phyloP scores from a whole-genome alignment of 1,284 basidiomycete genomes.

The Flammula alnicola region DNA sequence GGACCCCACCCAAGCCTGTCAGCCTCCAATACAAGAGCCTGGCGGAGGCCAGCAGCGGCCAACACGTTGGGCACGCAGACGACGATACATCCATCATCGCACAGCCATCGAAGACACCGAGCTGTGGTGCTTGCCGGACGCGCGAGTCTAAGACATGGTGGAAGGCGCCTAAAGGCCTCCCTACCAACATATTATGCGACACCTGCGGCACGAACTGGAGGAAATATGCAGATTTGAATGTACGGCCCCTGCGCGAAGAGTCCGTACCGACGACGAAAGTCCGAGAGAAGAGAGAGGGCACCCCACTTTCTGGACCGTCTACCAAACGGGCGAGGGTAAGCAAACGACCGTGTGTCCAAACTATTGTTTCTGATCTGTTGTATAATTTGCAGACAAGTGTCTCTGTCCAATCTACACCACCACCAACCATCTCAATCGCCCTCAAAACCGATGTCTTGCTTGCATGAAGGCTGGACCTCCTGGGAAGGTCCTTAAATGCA shows the following conservation, averaged over 20 bases:
- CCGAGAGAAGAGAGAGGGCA: conserved; percentile 80
- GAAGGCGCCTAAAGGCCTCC: conserved; percentile 82
- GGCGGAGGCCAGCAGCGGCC: conserved; percentile 41
- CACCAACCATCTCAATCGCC: conserved; percentile 49
- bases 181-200: conserved; percentile 76
- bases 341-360: conserved; percentile 10
- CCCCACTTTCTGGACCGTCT: conserved; percentile 64
- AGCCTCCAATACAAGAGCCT: conserved; percentile 45
- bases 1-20: conserved; percentile 46
- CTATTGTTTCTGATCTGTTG: background rate
- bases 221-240: conserved; percentile 87
- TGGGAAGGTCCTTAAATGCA: conserved; percentile 80
- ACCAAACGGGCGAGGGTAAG: conserved; percentile 74
- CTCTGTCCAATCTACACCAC: conserved; percentile 62
- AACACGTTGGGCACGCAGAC: conserved; percentile 55
- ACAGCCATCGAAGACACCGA: conserved; percentile 57
- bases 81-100: conserved; percentile 78
- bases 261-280: conserved; percentile 49
- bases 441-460: conserved; percentile 75
- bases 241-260: conserved; percentile 73
- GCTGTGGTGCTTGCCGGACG: conserved; percentile 80
- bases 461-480: conserved; percentile 77
- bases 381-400: conserved; percentile 50
- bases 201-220: conserved; percentile 83
- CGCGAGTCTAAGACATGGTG: conserved; percentile 81